These are phyloP conservation scores for Triticum urartu DNA, from an alignment of 176 grass and related monocot species.

Conservation along the genomic window DNA sequence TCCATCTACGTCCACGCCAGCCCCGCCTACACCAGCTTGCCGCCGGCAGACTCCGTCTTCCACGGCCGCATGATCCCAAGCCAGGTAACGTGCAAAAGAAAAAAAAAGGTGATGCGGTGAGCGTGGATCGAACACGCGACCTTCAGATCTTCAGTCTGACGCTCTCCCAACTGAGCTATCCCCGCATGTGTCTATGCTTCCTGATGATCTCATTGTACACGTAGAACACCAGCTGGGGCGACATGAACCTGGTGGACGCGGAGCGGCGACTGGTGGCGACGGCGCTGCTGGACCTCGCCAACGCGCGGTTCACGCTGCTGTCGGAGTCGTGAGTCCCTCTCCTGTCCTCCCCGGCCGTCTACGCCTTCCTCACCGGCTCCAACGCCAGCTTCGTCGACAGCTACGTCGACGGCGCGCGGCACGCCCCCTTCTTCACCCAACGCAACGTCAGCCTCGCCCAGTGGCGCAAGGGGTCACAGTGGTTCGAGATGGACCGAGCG, in stretches of 20 bases:
- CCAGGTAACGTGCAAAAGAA: not conserved
- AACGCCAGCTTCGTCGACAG: slow-evolving; percentile 50
- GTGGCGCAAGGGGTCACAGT: slow-evolving; percentile 78
- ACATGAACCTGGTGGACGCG: slow-evolving; percentile 39
- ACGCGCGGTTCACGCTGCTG: slow-evolving; percentile 56
- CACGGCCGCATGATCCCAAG: slow-evolving; percentile 60
- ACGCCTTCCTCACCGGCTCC: slow-evolving; percentile 39
- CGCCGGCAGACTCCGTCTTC: slow-evolving; percentile 51
- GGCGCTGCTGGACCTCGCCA: slow-evolving; percentile 52
- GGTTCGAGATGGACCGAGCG: slow-evolving; percentile 59
- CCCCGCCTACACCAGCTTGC: slow-evolving; percentile 42
- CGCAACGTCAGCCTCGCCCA: slow-evolving; percentile 31
- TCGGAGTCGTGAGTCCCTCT: slow-evolving; percentile 62
- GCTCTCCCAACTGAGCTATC: slow-evolving; percentile 98
- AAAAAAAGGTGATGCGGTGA: slow-evolving; percentile 44
- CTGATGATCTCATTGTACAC: no score
- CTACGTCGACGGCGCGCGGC: slow-evolving; percentile 39
- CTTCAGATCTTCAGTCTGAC: slow-evolving; percentile 98
- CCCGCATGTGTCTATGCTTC: not conserved
- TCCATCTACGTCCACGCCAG: slow-evolving; percentile 69
- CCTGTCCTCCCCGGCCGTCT: slow-evolving; percentile 32
- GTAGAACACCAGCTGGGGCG: slow-evolving; percentile 56
- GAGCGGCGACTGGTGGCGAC: slow-evolving; percentile 55
- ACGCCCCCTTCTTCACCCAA: slow-evolving; percentile 28
- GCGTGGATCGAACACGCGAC: slow-evolving; percentile 91